phyloP scores from a whole-genome alignment of 768 basidiomycete genomes.

The Sutorius australiensis region DNA sequence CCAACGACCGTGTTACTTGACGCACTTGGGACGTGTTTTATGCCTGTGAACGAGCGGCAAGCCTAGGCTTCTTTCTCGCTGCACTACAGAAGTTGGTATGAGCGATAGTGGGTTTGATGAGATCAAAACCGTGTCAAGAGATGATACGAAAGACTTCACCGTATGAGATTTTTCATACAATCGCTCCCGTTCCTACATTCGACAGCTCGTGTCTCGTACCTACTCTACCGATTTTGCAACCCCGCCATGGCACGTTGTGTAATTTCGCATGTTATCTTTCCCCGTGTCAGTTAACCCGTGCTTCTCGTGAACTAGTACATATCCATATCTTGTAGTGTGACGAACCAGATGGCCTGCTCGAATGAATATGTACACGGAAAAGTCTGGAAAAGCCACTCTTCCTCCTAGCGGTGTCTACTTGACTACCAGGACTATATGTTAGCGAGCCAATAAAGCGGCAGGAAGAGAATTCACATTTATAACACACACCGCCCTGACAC shows the following conservation, averaged over 20 bases:
- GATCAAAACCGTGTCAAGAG: no score
- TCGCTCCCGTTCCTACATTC: neutral
- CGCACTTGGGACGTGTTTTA: no score
- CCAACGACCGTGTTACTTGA: no score
- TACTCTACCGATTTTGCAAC: neutral
- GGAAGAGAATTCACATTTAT: slow-evolving; percentile 23
- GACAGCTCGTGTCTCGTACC: neutral
- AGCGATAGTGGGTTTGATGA: no score
- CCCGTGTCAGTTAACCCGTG: slow-evolving; percentile 2
- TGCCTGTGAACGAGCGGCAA: no score
- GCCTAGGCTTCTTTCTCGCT: no score
- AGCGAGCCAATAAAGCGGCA: slow-evolving; percentile 3
- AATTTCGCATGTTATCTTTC: neutral
- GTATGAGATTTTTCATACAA: no score
- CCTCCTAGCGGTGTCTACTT: slow-evolving; percentile 15
- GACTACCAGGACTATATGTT: slow-evolving; percentile 12
- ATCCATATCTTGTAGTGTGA: neutral
- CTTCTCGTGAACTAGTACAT: neutral
- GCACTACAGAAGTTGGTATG: no score
- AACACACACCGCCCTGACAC: slow-evolving; percentile 23
- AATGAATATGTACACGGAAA: slow-evolving; percentile 6
- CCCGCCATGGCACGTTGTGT: neutral
- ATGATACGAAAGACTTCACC: no score
- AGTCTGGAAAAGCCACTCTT: slow-evolving; percentile 15
- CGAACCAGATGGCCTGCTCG: slow-evolving; percentile 9